Evolutionary conservation across 148 eudicot genomes (phyloP), one percentile per base, ranked within the genome.

Genomic region (Rhododendron ferrugineum): DNA sequence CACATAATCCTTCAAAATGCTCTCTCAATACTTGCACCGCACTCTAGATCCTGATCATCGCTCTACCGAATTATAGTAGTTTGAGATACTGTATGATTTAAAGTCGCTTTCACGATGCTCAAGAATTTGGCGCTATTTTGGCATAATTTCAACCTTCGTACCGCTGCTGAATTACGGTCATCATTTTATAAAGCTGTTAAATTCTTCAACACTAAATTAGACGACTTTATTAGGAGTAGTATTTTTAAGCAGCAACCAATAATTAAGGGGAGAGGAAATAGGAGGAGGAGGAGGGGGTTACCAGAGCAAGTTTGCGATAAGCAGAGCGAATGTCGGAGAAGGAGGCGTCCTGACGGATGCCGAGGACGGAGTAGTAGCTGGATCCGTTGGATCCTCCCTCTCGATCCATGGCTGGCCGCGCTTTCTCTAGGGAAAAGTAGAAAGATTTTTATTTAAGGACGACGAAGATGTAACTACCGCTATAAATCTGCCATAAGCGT

Each of bases 231-330:
- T 54, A 52, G 9, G 44, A 44, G 46, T 44, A 44, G 47, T 44
- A 44, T 44, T 44, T 46, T 46, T 13, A 50, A 13, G 54, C 54
- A 50, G 54, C 3, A 40, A 3, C 3, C 36, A 6, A 50, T 11
- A 50, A 50, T 50, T 11, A 18, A 1, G 23, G 18, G 82, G 79
- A 56, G 34, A 62, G 78, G 60, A 76, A 64, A 54, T 32, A 1
- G 37, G 42, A 18, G 52, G 62, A 1, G 37, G 42, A 18, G 52
- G 62, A 15, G n/a, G n/a, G 20, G 14, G 1, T 1, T 58, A 58
- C 99, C 84, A 95, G 90, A 75, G 99, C 99, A n/a, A 95, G 99
- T 75, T 93, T 95, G 79, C 96, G 96, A 81, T 96, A 96, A 58
- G 99, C 98, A 11, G 95, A 47, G 8, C 95, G 96, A 64, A 96